Base-by-base conservation (phyloP, 768 basidiomycete genomes). In the Suillus luteus region DNA sequence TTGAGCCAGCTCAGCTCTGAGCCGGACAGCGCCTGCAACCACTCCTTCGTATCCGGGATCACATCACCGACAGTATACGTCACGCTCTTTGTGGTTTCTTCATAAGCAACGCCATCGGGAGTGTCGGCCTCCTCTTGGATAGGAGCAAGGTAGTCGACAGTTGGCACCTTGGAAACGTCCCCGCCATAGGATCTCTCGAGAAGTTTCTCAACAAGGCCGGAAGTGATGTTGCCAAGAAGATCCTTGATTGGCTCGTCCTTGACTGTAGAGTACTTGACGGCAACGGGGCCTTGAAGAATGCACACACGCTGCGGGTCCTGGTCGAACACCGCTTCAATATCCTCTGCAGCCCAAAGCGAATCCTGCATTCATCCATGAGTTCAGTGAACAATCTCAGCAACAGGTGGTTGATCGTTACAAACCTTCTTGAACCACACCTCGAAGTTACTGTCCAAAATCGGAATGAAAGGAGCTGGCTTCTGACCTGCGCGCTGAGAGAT, bases 391-490 rank as follows among this genome's bases (percentile, higher is more conserved):
- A 55, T 5, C 27, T 59, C 52, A 24, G 57, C 22, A 62, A 55
- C 27, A 57, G 51, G 41, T 35, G 3, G 27, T 17, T 19, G 5
- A 22, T 15, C 6, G 37, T 41, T 49, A 66, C 82, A 46, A 65
- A 92, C 93, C 90, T 99, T 99, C 85, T 99, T 99, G 82, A 99
- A 99, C 97, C 97, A 99, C 59, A 99, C 95, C 74, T 96, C 94
- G 72, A 99, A 99, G 68, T 78, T 88, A 24, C 89, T 87, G 74
- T 98, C 96, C 59, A 99, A 85, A 37, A 99, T 89, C 5, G 96
- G 96, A 69, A 99, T 97, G 82, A 98, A 99, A 0, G 97, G 97
- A 8, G 90, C 96, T 1, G 97, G 97, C 78, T 99, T 99, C 83
- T 99, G 97, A 4, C 95, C 95, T 14, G 94, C 93, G 55, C 97